Evolutionary conservation across 495 filamentous ascomycete species (phyloP).

Genomic region (Annulohypoxylon stygium): DNA sequence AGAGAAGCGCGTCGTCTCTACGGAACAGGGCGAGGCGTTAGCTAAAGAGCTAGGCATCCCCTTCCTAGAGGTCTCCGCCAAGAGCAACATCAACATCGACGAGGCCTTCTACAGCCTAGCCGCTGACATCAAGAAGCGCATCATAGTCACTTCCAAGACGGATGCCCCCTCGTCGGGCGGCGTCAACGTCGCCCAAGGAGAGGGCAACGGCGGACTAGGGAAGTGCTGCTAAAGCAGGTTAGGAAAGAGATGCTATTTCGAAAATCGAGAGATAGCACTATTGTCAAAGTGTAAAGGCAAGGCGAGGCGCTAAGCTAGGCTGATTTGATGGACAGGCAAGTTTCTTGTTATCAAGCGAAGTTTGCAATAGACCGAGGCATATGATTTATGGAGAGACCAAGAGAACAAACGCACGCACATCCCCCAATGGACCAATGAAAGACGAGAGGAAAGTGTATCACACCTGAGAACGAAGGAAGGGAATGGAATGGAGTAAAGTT

Average conservation of each 20-base stretch:
- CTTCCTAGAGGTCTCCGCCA: constrained; percentile 97
- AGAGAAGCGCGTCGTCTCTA: constrained; percentile 94
- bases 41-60: constrained; percentile 97
- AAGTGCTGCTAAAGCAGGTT: constrained; percentile 84
- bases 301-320: constrained; percentile 34
- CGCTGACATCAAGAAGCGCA: constrained; percentile 95
- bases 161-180: constrained; percentile 73
- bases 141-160: constrained; percentile 86
- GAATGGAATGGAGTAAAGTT: constrained; percentile 28
- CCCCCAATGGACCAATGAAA: constrained; percentile 31
- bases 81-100: constrained; percentile 99
- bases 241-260: background rate
- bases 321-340: constrained; percentile 5
- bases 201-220: constrained; percentile 68
- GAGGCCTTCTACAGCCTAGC: constrained; percentile 98
- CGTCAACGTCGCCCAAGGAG: constrained; percentile 76
- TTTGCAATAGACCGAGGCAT: constrained; percentile 47
- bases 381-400: constrained; percentile 43
- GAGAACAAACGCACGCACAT: background rate
- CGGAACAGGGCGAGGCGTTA: constrained; percentile 90
- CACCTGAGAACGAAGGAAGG: constrained; percentile 29
- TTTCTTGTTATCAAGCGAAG: constrained; percentile 45
- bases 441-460: constrained; percentile 31
- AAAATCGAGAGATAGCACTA: constrained; percentile 8
- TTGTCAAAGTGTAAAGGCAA: constrained; percentile 25